Evolutionary conservation across 306 rosid genomes (phyloP).

Genomic region (Chamaecrista fasciculata): DNA sequence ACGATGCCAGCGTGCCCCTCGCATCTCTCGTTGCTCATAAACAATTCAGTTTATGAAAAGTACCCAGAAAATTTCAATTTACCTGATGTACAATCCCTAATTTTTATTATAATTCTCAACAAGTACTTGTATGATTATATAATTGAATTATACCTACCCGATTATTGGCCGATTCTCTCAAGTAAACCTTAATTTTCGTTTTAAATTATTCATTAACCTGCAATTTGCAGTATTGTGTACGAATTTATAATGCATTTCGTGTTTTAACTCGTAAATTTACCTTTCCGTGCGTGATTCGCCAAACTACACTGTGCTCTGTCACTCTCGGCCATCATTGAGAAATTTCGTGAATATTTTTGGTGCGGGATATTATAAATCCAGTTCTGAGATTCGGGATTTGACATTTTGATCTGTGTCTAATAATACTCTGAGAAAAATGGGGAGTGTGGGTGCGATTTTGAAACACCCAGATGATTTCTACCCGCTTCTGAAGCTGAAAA

Average conservation of each 20-base stretch:
- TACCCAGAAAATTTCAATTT: background rate
- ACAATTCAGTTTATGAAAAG: background rate
- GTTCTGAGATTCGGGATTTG: background rate
- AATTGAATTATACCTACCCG: background rate
- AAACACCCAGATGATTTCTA: conserved; percentile 81
- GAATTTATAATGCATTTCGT: background rate
- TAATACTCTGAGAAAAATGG: conserved; percentile 43
- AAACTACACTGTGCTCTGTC: background rate
- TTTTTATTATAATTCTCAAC: too few species aligned
- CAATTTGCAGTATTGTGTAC: background rate
- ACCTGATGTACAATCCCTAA: background rate
- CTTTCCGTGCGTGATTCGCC: background rate
- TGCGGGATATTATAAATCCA: background rate
- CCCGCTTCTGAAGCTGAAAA: conserved; percentile 78
- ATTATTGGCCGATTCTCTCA: background rate
- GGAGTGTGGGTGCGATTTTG: conserved; percentile 62
- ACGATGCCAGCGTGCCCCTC: background rate
- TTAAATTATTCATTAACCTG: background rate
- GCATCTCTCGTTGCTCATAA: background rate
- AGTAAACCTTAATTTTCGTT: background rate
- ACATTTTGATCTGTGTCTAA: background rate
- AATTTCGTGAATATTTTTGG: background rate
- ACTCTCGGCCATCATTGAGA: background rate
- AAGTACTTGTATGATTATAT: too few species aligned
- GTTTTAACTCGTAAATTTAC: background rate